Conservation (phyloP, 306 rosid genomes). For the Prunus mongolica region DNA sequence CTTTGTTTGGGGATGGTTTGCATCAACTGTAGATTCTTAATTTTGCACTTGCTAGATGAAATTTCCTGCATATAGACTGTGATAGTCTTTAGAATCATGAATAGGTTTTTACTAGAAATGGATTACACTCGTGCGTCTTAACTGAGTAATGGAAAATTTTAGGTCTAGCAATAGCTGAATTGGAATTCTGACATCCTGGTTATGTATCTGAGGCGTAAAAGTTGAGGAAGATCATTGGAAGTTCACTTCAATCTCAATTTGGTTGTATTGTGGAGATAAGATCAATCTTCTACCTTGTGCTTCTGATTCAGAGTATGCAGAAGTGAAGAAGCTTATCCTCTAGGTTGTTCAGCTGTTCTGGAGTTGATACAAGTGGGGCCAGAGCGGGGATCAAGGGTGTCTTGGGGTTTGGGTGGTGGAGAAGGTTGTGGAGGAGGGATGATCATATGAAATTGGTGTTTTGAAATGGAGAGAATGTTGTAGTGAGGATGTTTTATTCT, state of each 20-base stretch:
- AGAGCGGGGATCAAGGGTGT: background rate
- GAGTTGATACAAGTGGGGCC: background rate
- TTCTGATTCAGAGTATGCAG: conserved; percentile 38
- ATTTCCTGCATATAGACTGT: background rate
- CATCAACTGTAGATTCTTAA: background rate
- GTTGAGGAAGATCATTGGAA: conserved; percentile 67
- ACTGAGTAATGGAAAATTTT: conserved; percentile 17
- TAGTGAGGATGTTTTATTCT: background rate
- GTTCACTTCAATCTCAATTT: conserved; percentile 47
- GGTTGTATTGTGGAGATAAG: conserved; percentile 70
- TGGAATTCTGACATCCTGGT: conserved; percentile 54
- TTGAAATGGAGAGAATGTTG: background rate
- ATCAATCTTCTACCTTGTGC: conserved; percentile 39
- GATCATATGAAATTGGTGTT: background rate
- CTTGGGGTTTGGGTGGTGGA: background rate
- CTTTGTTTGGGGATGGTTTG: background rate
- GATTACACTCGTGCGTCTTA: background rate
- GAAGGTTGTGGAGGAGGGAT: background rate
- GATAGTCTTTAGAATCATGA: background rate
- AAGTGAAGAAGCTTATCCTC: conserved; percentile 44
- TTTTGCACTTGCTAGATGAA: background rate
- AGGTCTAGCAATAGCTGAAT: conserved; percentile 65
- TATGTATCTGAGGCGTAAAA: conserved; percentile 57
- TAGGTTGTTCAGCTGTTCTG: conserved; percentile 46
- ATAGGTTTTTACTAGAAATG: background rate